phyloP scores from a whole-genome alignment of 2,329 filamentous ascomycete genomes.

The Apiospora rasikravindrae region DNA sequence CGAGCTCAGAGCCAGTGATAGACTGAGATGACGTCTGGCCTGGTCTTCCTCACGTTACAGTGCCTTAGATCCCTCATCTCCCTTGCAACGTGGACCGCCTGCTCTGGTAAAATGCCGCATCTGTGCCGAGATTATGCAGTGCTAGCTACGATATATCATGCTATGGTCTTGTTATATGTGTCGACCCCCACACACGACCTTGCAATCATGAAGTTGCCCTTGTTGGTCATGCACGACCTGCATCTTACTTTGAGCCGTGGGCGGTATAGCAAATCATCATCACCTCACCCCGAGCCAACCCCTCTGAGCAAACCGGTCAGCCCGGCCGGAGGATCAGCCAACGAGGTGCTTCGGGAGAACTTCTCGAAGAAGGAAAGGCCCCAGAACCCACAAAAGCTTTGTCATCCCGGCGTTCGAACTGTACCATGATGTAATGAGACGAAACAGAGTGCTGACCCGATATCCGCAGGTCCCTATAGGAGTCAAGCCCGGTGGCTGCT shows the following conservation, averaged over 20 bases:
- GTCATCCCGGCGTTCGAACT: not conserved
- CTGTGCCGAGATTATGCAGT: not conserved
- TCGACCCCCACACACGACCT: not conserved
- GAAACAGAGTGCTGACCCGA: not conserved
- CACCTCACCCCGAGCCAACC: not conserved
- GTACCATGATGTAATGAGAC: not conserved
- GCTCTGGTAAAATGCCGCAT: not conserved
- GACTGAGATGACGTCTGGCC: not conserved
- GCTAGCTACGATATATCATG: not conserved
- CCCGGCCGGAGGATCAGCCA: not conserved
- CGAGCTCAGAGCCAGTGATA: not conserved
- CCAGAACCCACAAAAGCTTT: not conserved
- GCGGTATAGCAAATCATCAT: not conserved
- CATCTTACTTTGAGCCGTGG: not conserved
- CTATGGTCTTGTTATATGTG: not conserved
- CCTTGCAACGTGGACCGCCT: conserved; percentile 1
- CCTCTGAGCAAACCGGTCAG: not conserved
- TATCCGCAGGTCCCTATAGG: not conserved
- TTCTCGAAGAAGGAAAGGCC: not conserved
- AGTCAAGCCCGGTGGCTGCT: not conserved
- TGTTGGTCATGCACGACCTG: not conserved
- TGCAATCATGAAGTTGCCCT: not conserved
- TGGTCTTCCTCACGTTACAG: not conserved
- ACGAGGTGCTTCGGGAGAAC: not conserved
- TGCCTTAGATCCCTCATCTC: not conserved